These are phyloP conservation scores for Cytospora mali DNA, from an alignment of 2,329 filamentous ascomycete genomes.

Conservation along the genomic window DNA sequence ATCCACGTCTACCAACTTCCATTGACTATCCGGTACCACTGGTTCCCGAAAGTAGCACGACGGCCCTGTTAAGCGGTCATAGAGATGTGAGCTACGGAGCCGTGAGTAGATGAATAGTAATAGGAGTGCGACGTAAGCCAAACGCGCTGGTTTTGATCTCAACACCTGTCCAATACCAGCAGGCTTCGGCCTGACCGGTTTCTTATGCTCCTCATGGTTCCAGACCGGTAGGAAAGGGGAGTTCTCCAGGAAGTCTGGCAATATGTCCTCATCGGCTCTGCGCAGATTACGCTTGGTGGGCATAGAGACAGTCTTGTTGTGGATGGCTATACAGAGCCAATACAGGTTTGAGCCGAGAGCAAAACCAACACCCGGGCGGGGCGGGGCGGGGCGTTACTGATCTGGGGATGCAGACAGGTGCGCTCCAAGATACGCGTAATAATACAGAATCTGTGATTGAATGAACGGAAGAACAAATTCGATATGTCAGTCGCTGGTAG, in stretches of 20 bases:
- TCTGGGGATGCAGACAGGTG: not conserved
- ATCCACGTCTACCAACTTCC: conserved; percentile 2
- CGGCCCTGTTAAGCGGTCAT: conserved; percentile 8
- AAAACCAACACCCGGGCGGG: not conserved
- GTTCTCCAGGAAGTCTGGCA: conserved; percentile 16
- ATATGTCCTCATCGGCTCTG: conserved; percentile 8
- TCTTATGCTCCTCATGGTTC: not conserved
- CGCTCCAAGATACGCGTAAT: not conserved
- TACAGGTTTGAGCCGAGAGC: not conserved
- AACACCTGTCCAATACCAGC: conserved; percentile 5
- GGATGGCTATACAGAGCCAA: not conserved
- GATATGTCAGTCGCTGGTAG: not conserved
- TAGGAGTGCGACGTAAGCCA: conserved; percentile 1
- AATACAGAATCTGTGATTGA: not conserved
- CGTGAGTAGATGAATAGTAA: not conserved
- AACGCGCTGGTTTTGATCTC: conserved; percentile 15
- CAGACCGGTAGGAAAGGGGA: conserved; percentile 18
- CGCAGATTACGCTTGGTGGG: not conserved
- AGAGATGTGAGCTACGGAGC: not conserved
- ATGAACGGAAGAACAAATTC: not conserved
- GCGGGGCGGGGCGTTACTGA: not conserved
- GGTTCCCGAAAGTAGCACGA: conserved; percentile 20
- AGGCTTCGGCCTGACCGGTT: not conserved
- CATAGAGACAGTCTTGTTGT: not conserved
- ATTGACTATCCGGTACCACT: conserved; percentile 2